Base-by-base conservation (phyloP, 208 protist species). In the Strigomonas galati region DNA sequence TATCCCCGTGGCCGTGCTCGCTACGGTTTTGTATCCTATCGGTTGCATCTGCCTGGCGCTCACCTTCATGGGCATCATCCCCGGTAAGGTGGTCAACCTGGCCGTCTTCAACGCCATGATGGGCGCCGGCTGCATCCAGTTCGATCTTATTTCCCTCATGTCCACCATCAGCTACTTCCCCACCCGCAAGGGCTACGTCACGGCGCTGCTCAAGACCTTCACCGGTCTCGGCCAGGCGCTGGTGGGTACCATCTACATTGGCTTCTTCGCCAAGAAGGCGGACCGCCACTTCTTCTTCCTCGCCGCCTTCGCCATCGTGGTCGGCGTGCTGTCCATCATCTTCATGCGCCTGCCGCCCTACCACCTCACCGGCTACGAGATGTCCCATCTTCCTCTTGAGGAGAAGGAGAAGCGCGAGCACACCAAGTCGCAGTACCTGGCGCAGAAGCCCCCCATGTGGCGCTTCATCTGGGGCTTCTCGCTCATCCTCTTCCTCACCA, bases 131-230 rank as follows among this genome's bases (percentile, higher is more conserved):
- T 73, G 54, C 19, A 54, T 71, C 31, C 69, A 67, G 43, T 72
- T 79, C 56, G 79, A 85, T 21, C 31, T 80, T 0, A 26, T 66
- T 19, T 32, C 60, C 15, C 61, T 70, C 21, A 70, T 85, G 74
- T 78, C 75, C 0, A 43, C 76, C 31, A 40, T 81, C 2, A 71
- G 68, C 15, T 63, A 79, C 62, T 85, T 85, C 55, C 79, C 79
- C 21, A 60, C 54, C 5, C 32, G 72, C 54, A 46, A 66, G 19
- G 79, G 79, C 1, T 30, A 66, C 31, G 79, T 85, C 23, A 70
- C 76, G 17, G 79, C 69, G 7, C 60, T 85, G 15, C 57, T 78
- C 31, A 85, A 85, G 48, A 80, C 74, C 46, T 81, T 81, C 71
- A 77, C 64, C 24, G 79, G 79, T 31, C 74, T 85, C 26, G 79